Conservation (phyloP, 441 rosid genomes). For the Pelargonium myrrhifolium region DNA sequence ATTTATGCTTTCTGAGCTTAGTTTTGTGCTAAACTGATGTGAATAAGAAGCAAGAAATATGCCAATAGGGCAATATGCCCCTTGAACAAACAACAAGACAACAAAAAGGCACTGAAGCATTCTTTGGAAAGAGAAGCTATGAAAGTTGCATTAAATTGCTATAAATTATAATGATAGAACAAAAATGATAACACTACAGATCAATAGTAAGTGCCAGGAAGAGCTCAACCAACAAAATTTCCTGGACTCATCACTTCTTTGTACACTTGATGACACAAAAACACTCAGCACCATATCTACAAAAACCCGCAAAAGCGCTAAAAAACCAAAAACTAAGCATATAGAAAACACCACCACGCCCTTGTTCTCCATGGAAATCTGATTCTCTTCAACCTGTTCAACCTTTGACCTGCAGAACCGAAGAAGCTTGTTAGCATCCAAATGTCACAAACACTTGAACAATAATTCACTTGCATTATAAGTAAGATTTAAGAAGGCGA, state of each 20-base stretch:
- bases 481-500: no score
- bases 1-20: no score
- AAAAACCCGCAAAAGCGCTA: constrained; percentile 40
- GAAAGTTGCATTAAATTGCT: no score
- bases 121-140: no score
- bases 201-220: constrained; percentile 56
- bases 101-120: no score
- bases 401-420: constrained; percentile 39
- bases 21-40: no score
- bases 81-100: no score
- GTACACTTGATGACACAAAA: constrained; percentile 23
- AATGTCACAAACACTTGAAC: not conserved
- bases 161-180: constrained; percentile 40
- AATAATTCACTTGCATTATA: not conserved
- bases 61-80: no score
- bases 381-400: constrained; percentile 42
- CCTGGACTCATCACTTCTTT: constrained; percentile 31
- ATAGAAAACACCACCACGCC: constrained; percentile 43
- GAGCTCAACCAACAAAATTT: constrained; percentile 51
- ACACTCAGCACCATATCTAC: constrained; percentile 38
- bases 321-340: constrained; percentile 46
- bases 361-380: constrained; percentile 62
- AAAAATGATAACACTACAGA: constrained; percentile 41
- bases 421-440: not conserved
- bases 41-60: no score